Base-by-base conservation (phyloP, 148 eudicot species). In the Rhododendron griersonianum region DNA sequence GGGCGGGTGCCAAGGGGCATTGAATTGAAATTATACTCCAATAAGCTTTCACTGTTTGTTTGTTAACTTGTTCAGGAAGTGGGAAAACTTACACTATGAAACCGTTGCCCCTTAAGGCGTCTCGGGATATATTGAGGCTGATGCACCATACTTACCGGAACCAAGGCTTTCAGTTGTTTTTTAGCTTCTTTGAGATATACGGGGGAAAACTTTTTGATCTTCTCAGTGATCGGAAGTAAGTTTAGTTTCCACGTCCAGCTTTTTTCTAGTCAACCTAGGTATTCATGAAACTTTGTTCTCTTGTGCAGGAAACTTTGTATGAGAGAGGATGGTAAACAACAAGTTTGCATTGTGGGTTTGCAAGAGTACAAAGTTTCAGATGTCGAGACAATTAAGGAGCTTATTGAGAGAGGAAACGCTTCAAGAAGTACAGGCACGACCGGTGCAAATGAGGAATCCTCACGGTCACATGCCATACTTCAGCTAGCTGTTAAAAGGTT, bases 391-490 rank as follows among this genome's bases (percentile, higher is more conserved):
- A 92, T 97, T 33, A 93, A 93, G 88, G 99, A 95, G 86, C 98
- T 97, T 89, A 95, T 97, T 84, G 99, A 97, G 85, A 95, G 85
- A 93, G 99, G 99, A 81, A 97, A 84, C 89, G 91, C 93, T 53
- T 85, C 98, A 37, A 93, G 99, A 91, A 97, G 99, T 91, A 97
- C 99, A 7, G 99, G 99, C 37, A 97, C 98, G 15, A 97, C 99
- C 78, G 99, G 99, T 89, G 99, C 99, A 86, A 97, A 97, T 86
- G 99, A 97, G 92, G 99, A 97, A 89, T 97, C 99, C 67, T 97
- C 99, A 59, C 92, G 99, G 28, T 97, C 99, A 53, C 99, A 97
- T 93, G 98, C 99, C 90, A 97, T 97, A 84, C 98, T 97, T 88
- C 99, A 97, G 88, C 98, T 97, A 88, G 94, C 92, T 71, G 87